phyloP scores from a whole-genome alignment of 2,329 filamentous ascomycete species.

The Penicillium sp. region DNA sequence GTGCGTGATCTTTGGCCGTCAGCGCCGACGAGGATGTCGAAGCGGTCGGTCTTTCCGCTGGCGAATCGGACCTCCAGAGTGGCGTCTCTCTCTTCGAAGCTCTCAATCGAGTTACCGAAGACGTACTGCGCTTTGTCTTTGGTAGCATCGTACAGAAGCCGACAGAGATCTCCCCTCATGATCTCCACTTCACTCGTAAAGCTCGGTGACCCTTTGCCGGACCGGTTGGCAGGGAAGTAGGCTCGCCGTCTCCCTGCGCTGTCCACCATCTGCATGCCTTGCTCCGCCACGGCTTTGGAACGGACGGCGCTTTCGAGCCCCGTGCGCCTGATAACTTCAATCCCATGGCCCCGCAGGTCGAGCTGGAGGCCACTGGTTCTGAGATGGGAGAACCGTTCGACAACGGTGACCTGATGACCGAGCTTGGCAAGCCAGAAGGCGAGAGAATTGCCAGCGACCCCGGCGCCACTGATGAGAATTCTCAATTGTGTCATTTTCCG shows the following conservation, averaged over 20 bases:
- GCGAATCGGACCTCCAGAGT: slow-evolving; percentile 24
- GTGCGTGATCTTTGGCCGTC: slow-evolving; percentile 30
- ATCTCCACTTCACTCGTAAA: slow-evolving; percentile 55
- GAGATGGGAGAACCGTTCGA: slow-evolving; percentile 45
- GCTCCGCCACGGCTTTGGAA: slow-evolving; percentile 44
- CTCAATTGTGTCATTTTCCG: slow-evolving; percentile 31
- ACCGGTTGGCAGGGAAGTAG: no score
- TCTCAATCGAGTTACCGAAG: slow-evolving; percentile 33
- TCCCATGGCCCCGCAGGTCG: slow-evolving; percentile 53
- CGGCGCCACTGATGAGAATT: slow-evolving; percentile 50
- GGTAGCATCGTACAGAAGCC: slow-evolving; percentile 40
- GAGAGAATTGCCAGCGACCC: slow-evolving; percentile 44
- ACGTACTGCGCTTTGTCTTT: slow-evolving; percentile 27
- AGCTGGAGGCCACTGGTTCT: slow-evolving; percentile 52
- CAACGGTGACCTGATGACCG: slow-evolving; percentile 42
- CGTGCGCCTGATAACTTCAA: slow-evolving; percentile 55
- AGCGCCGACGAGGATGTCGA: slow-evolving; percentile 32
- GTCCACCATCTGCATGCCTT: slow-evolving; percentile 51
- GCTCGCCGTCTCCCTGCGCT: slow-evolving; percentile 38
- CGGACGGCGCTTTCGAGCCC: slow-evolving; percentile 48
- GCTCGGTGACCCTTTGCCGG: slow-evolving; percentile 34
- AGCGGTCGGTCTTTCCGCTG: slow-evolving; percentile 19
- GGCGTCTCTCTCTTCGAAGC: slow-evolving; percentile 23
- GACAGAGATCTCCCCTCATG: slow-evolving; percentile 53
- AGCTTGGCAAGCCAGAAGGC: slow-evolving; percentile 51